Evolutionary conservation across 1,284 basidiomycete species (phyloP).

Genomic region (Sporisorium reilianum): DNA sequence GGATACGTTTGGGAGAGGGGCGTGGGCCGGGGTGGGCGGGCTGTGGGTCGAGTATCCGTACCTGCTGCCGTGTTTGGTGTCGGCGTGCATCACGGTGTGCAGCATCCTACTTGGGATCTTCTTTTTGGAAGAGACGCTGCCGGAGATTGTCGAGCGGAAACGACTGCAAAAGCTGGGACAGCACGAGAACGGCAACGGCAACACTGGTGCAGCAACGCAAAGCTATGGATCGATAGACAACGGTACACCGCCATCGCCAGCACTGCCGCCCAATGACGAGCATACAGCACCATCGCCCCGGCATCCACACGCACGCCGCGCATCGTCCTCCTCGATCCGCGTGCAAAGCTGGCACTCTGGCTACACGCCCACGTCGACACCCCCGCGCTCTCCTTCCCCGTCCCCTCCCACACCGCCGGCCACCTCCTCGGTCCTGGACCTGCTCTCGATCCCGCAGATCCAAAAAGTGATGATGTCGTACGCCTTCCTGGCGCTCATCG

Average conservation of each 20-base stretch:
- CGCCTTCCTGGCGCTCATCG: constrained; percentile 43
- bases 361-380: constrained; percentile 30
- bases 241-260: not conserved
- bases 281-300: not conserved
- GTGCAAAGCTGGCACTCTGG: constrained; percentile 41
- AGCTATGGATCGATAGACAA: constrained; percentile 6
- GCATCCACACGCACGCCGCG: not conserved
- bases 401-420: constrained; percentile 3
- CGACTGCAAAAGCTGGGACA: not conserved
- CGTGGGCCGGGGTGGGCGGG: constrained; percentile 17
- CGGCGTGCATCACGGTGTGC: constrained; percentile 58
- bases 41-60: constrained; percentile 52
- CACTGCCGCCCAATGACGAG: not conserved
- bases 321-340: constrained; percentile 13
- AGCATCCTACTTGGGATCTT: constrained; percentile 60
- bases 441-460: constrained; percentile 49
- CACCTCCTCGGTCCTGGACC: constrained; percentile 4
- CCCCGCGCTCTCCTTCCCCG: constrained; percentile 9
- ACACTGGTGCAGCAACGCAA: not conserved
- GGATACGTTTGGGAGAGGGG: constrained; percentile 17
- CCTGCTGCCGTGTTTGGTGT: constrained; percentile 54
- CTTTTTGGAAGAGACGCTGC: constrained; percentile 67
- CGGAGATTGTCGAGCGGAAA: constrained; percentile 39
- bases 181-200: not conserved
- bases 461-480: constrained; percentile 60